These are phyloP conservation scores for Aspergillus cejpii DNA, from an alignment of 2,329 filamentous ascomycete genomes.

Conservation along the genomic window DNA sequence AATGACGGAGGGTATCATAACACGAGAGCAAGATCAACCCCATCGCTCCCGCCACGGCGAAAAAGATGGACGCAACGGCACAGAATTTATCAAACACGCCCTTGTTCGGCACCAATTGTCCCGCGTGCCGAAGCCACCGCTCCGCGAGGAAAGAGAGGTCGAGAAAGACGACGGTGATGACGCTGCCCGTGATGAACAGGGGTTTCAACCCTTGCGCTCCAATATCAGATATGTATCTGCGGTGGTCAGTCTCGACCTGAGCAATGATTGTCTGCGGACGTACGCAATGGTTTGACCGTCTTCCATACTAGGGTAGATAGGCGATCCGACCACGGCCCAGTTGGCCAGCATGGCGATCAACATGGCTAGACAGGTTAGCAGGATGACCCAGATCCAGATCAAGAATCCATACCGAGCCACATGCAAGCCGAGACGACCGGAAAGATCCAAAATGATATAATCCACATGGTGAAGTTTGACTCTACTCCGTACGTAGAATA, in stretches of 20 bases:
- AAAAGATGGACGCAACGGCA: slow-evolving; percentile 41
- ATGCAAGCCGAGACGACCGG: slow-evolving; percentile 53
- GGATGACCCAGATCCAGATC: background rate
- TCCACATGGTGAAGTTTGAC: slow-evolving; percentile 33
- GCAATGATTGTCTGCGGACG: slow-evolving; percentile 12
- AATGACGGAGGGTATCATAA: slow-evolving; percentile 72
- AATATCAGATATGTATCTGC: slow-evolving; percentile 48
- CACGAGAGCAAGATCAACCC: slow-evolving; percentile 78
- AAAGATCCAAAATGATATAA: slow-evolving; percentile 48
- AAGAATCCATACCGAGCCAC: slow-evolving; percentile 45
- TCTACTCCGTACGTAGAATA: background rate
- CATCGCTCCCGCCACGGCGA: slow-evolving; percentile 67
- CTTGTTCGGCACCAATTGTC: slow-evolving; percentile 69
- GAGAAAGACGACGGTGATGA: slow-evolving; percentile 67
- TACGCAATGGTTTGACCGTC: slow-evolving; percentile 50
- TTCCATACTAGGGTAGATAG: slow-evolving; percentile 49
- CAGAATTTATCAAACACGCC: slow-evolving; percentile 36
- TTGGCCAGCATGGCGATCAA: slow-evolving; percentile 54
- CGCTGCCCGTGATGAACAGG: slow-evolving; percentile 55
- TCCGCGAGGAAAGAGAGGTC: slow-evolving; percentile 74
- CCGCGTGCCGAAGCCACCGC: slow-evolving; percentile 75
- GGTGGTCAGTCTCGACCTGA: background rate
- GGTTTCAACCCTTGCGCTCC: slow-evolving; percentile 55
- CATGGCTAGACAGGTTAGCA: slow-evolving; percentile 42
- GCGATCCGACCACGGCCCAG: slow-evolving; percentile 50